phyloP scores from a whole-genome alignment of 2,329 filamentous ascomycete species.

The Fonsecaea multimorphosa region DNA sequence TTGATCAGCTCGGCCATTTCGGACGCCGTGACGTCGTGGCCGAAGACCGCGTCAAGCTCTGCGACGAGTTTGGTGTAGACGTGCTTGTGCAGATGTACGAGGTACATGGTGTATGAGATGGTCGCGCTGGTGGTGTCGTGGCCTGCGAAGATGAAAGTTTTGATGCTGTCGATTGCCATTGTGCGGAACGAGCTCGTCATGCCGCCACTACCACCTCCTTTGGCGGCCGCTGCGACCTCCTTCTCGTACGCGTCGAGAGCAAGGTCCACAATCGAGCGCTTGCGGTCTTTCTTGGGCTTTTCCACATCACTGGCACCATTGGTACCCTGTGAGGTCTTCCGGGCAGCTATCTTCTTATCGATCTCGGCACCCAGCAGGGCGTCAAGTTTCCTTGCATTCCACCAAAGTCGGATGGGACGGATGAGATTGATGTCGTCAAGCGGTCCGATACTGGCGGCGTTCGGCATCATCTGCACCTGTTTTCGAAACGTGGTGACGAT shows the following conservation, averaged over 20 bases:
- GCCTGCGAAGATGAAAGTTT: slow-evolving; percentile 43
- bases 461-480: slow-evolving; percentile 35
- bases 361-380: slow-evolving; percentile 32
- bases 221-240: slow-evolving; percentile 20
- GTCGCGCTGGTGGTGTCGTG: slow-evolving; percentile 39
- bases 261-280: slow-evolving; percentile 36
- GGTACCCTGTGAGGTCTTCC: slow-evolving; percentile 7
- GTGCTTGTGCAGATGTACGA: slow-evolving; percentile 46
- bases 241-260: slow-evolving; percentile 38
- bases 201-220: not conserved
- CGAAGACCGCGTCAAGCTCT: slow-evolving; percentile 62
- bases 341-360: slow-evolving; percentile 26
- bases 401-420: slow-evolving; percentile 30
- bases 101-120: slow-evolving; percentile 47
- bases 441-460: slow-evolving; percentile 13
- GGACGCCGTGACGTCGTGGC: slow-evolving; percentile 47
- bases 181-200: slow-evolving; percentile 26
- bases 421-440: slow-evolving; percentile 27
- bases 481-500: slow-evolving; percentile 40
- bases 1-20: slow-evolving; percentile 46
- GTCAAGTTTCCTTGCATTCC: slow-evolving; percentile 36
- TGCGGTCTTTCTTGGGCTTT: slow-evolving; percentile 27
- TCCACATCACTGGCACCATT: not conserved
- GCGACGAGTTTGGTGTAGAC: slow-evolving; percentile 47
- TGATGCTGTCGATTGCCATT: slow-evolving; percentile 40